These are phyloP conservation scores for Populus deltoides DNA, from an alignment of 345 rosid species.

Conservation along the genomic window DNA sequence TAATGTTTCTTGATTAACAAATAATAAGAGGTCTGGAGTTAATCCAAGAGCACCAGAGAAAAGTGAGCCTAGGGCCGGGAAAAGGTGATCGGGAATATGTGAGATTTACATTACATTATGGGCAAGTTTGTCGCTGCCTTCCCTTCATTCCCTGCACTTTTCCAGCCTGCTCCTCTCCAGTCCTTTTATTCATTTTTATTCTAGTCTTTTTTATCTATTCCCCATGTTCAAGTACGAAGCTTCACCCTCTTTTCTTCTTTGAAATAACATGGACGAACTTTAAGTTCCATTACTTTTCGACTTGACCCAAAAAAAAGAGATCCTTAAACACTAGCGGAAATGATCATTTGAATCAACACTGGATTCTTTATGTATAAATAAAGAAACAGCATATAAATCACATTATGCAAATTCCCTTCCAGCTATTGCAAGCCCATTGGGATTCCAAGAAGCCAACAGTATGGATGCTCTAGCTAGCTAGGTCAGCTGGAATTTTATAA, in stretches of 20 bases:
- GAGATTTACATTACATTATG: background rate
- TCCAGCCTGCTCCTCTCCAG: background rate
- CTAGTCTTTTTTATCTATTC: background rate
- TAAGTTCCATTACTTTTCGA: background rate
- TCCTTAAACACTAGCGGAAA: background rate
- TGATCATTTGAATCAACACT: background rate
- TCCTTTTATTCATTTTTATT: background rate
- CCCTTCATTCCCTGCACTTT: background rate
- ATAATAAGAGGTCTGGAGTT: background rate
- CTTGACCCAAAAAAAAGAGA: background rate
- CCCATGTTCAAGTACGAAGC: background rate
- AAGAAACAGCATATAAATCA: background rate
- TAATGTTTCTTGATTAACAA: background rate
- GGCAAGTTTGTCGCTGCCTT: background rate
- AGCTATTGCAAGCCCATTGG: background rate
- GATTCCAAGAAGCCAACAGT: conserved; percentile 4
- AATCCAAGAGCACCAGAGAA: background rate
- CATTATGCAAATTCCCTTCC: background rate
- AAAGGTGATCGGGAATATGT: background rate
- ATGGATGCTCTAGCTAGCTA: background rate
- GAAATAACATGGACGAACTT: background rate
- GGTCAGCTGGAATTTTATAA: conserved; percentile 5
- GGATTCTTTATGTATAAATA: background rate
- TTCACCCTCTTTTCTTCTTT: background rate
- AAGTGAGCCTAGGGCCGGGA: background rate